Evolutionary conservation across 2,329 filamentous ascomycete genomes (phyloP).

Genomic region (Parastagonospora avenae): DNA sequence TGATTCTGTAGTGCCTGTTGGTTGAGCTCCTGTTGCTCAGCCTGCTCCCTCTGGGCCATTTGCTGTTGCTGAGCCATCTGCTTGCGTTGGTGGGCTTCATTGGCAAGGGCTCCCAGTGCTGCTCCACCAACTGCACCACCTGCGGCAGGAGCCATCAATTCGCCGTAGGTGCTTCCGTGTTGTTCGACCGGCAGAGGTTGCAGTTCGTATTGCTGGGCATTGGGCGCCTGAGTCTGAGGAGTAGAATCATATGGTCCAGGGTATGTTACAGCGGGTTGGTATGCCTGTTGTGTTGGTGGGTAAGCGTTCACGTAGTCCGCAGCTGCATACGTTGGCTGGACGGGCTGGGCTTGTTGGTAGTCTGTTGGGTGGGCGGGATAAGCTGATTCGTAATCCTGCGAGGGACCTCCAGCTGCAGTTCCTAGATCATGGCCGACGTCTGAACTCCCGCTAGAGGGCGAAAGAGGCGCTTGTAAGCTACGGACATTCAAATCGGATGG

Average conservation of each 20-base stretch:
- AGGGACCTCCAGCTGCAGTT: slow-evolving; percentile 62
- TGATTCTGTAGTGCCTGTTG: slow-evolving; percentile 19
- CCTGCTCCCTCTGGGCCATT: slow-evolving; percentile 31
- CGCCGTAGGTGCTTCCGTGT: slow-evolving; percentile 54
- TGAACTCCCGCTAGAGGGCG: slow-evolving; percentile 82
- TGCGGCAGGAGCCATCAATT: slow-evolving; percentile 61
- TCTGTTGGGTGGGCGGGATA: slow-evolving; percentile 24
- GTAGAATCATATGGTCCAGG: slow-evolving; percentile 14
- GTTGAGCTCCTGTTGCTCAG: slow-evolving; percentile 23
- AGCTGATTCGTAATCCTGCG: slow-evolving; percentile 42
- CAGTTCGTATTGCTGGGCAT: slow-evolving; percentile 3
- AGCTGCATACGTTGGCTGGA: slow-evolving; percentile 13
- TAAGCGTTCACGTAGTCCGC: slow-evolving; percentile 23
- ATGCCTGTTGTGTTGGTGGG: slow-evolving; percentile 13
- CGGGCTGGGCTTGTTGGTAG: slow-evolving; percentile 23
- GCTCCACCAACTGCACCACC: slow-evolving; percentile 53
- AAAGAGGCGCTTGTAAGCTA: slow-evolving; percentile 78
- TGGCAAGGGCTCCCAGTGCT: slow-evolving; percentile 48
- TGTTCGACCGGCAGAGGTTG: slow-evolving; percentile 22
- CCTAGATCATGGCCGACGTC: slow-evolving; percentile 65
- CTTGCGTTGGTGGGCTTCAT: slow-evolving; percentile 39
- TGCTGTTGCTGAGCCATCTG: slow-evolving; percentile 36
- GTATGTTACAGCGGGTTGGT: slow-evolving; percentile 2
- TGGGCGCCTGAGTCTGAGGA: slow-evolving; percentile 5
- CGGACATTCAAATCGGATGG: slow-evolving; percentile 90